Conservation (phyloP, 2,329 filamentous ascomycete species). For the Microsporum audouinii region DNA sequence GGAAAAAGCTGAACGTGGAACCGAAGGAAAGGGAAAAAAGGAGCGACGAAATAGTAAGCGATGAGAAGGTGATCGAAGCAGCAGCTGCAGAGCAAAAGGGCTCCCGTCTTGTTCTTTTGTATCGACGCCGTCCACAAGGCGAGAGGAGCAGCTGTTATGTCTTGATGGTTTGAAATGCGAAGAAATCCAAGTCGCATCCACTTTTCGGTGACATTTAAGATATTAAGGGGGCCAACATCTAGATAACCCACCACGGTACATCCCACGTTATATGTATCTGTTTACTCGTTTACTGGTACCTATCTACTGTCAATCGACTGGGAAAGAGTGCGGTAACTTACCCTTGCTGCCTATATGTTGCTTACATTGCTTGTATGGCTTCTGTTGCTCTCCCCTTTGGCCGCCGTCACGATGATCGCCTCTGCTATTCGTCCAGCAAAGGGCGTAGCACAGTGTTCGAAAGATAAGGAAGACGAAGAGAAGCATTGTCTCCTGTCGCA, state of each 20-base stretch:
- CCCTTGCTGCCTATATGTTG: neutral
- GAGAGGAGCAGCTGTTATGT: neutral
- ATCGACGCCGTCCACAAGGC: neutral
- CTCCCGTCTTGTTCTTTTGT: neutral
- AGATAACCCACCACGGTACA: neutral
- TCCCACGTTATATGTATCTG: too few relatives aligned
- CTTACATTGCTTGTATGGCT: too few relatives aligned
- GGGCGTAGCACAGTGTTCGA: constrained; percentile 2
- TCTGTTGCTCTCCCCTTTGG: neutral
- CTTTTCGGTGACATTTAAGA: neutral
- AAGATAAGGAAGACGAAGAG: neutral
- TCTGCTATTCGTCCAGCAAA: neutral
- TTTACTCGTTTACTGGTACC: too few relatives aligned
- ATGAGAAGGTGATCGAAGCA: neutral
- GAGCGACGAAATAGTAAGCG: neutral
- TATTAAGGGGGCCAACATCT: neutral
- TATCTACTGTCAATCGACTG: neutral
- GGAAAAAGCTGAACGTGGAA: neutral
- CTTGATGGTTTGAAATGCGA: neutral
- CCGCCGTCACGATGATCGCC: neutral
- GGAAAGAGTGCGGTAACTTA: too few relatives aligned
- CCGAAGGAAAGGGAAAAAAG: neutral
- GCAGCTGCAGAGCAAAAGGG: neutral
- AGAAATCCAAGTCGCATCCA: neutral
- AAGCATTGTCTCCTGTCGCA: neutral